Percentiles rank a stretch among this genome's conserved stretches.
Conservation (phyloP, 2,329 filamentous ascomycete species). For the Mycogone perniciosa region DNA sequence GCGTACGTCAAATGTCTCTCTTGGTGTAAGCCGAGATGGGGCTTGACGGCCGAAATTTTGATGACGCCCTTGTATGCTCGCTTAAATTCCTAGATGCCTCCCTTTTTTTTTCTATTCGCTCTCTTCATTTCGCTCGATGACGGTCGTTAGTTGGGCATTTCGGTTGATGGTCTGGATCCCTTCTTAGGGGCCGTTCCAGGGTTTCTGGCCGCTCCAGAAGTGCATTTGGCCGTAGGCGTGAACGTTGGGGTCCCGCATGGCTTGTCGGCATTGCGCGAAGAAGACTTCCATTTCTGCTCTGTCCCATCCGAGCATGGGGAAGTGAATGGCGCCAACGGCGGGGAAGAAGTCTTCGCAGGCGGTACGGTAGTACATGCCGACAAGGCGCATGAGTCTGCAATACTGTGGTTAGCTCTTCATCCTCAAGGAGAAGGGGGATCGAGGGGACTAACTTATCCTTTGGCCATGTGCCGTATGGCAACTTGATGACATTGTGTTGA, state of each 20-base stretch:
- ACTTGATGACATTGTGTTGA: conserved; percentile 31
- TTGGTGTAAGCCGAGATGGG: no score
- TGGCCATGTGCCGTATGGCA: conserved; percentile 43
- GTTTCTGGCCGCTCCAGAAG: conserved; percentile 38
- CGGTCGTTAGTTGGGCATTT: neutral
- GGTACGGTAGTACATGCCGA: conserved; percentile 36
- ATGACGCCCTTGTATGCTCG: no score
- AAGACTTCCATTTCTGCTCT: conserved; percentile 27
- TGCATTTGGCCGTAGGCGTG: conserved; percentile 35
- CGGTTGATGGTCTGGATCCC: neutral
- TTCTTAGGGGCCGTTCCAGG: conserved; percentile 15
- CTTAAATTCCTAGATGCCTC: no score
- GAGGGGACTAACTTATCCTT: conserved; percentile 30
- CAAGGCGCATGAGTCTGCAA: conserved; percentile 29
- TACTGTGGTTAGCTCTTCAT: neutral
- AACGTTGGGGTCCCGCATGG: conserved; percentile 26
- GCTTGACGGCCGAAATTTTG: no score
- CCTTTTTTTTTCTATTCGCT: neutral
- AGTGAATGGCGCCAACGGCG: conserved; percentile 33
- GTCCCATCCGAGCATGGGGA: conserved; percentile 33
- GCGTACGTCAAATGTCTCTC: no score
- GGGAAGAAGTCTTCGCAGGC: conserved; percentile 37
- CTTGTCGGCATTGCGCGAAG: conserved; percentile 24
- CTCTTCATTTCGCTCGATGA: no score
- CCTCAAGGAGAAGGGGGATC: neutral